Evolutionary conservation across 2,329 filamentous ascomycete species (phyloP).

Genomic region (Xylariomycetidae sp.): DNA sequence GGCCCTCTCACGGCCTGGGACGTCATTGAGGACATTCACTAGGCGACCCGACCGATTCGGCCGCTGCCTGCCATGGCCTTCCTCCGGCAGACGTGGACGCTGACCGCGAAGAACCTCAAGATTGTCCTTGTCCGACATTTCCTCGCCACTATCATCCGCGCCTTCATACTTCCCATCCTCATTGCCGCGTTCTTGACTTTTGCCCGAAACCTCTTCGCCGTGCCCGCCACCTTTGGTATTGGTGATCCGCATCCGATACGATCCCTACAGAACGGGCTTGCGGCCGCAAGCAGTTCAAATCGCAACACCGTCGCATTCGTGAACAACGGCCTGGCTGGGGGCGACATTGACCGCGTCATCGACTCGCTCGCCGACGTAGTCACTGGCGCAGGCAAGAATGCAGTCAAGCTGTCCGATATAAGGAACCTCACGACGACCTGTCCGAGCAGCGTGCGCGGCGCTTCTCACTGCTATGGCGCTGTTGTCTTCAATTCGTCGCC

Average conservation of each 20-base stretch:
- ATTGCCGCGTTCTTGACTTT: slow-evolving; percentile 59
- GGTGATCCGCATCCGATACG: slow-evolving; percentile 55
- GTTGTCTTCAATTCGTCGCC: slow-evolving; percentile 73
- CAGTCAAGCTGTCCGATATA: slow-evolving; percentile 48
- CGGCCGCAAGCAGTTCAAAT: slow-evolving; percentile 44
- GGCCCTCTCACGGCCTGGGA: too few relatives aligned
- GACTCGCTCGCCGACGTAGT: slow-evolving; percentile 54
- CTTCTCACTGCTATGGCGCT: slow-evolving; percentile 67
- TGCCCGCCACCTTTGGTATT: slow-evolving; percentile 70
- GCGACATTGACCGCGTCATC: slow-evolving; percentile 68
- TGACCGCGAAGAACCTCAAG: slow-evolving; percentile 57
- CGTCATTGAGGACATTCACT: too few relatives aligned
- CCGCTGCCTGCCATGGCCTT: slow-evolving; percentile 39
- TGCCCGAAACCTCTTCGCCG: slow-evolving; percentile 77
- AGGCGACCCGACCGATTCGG: neutral
- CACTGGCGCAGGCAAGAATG: slow-evolving; percentile 45
- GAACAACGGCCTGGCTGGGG: slow-evolving; percentile 63
- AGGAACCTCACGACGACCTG: slow-evolving; percentile 58
- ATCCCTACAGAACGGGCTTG: slow-evolving; percentile 58
- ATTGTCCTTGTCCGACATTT: slow-evolving; percentile 51
- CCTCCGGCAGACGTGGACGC: slow-evolving; percentile 52
- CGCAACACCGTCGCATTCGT: slow-evolving; percentile 71
- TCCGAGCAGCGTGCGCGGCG: slow-evolving; percentile 56
- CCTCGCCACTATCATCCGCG: slow-evolving; percentile 46
- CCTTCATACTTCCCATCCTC: slow-evolving; percentile 53